phyloP scores from a whole-genome alignment of 2,329 filamentous ascomycete species.

The Colletotrichum lindemuthianum region DNA sequence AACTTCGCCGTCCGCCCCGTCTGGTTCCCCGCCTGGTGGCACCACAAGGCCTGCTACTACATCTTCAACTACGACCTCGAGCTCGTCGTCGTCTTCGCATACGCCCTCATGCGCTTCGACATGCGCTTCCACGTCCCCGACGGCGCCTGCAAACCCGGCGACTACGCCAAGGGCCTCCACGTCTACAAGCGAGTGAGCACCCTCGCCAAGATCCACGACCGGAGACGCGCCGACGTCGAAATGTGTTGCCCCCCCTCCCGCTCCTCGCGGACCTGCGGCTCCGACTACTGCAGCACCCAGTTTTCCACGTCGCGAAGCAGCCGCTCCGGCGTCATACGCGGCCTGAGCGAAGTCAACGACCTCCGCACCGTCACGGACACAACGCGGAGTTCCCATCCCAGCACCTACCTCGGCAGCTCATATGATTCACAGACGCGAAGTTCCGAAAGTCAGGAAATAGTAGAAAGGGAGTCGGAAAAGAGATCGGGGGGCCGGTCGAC shows the following conservation, averaged over 20 bases:
- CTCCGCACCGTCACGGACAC: background rate
- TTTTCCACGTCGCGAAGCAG: slow-evolving; percentile 41
- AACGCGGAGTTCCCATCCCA: background rate
- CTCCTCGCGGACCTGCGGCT: no score
- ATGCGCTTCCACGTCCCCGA: slow-evolving; percentile 72
- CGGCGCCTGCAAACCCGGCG: slow-evolving; percentile 68
- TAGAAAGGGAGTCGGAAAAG: slow-evolving; percentile 16
- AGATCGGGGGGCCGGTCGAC: slow-evolving; percentile 6
- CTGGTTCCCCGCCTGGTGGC: slow-evolving; percentile 71
- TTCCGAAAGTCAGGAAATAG: slow-evolving; percentile 13
- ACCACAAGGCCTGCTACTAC: slow-evolving; percentile 80
- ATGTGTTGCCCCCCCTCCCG: no score
- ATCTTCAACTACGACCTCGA: slow-evolving; percentile 82
- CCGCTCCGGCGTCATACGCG: slow-evolving; percentile 31
- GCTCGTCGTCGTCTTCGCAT: slow-evolving; percentile 74
- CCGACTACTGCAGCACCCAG: slow-evolving; percentile 2
- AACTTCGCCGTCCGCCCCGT: slow-evolving; percentile 61
- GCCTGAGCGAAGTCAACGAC: slow-evolving; percentile 9
- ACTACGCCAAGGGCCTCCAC: slow-evolving; percentile 49
- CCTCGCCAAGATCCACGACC: slow-evolving; percentile 9
- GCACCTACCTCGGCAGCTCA: slow-evolving; percentile 10
- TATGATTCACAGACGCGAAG: slow-evolving; percentile 8
- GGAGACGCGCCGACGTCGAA: background rate
- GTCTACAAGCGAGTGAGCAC: slow-evolving; percentile 30
- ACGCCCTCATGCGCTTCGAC: slow-evolving; percentile 76